These are phyloP conservation scores for Silene latifolia DNA, from an alignment of 148 eudicot genomes.

Conservation along the genomic window DNA sequence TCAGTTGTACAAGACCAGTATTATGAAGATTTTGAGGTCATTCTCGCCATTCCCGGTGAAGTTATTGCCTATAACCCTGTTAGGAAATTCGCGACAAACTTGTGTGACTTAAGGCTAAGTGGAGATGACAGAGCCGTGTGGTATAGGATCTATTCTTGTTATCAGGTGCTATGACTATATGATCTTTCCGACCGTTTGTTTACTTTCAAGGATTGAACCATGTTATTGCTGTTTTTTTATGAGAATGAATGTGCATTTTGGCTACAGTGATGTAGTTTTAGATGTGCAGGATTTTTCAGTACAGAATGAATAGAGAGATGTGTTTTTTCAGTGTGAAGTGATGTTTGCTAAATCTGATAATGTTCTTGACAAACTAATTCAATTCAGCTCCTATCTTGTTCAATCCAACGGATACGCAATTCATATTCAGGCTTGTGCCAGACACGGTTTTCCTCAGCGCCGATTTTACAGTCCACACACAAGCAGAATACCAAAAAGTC, in stretches of 20 bases:
- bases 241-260: too few species aligned
- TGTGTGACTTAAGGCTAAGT: conserved; percentile 16
- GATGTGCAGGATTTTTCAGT: too few species aligned
- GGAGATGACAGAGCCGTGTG: conserved; percentile 22
- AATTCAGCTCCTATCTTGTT: too few species aligned
- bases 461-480: too few species aligned
- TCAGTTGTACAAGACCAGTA: conserved; percentile 7
- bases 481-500: too few species aligned
- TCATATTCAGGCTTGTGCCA: background rate
- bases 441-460: background rate
- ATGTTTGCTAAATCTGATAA: background rate
- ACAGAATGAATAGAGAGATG: too few species aligned
- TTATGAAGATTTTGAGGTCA: conserved; percentile 21
- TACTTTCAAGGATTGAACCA: background rate
- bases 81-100: conserved; percentile 13
- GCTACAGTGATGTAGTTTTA: too few species aligned
- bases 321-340: background rate
- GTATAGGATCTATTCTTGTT: conserved; percentile 23
- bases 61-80: conserved; percentile 18
- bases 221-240: background rate
- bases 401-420: too few species aligned
- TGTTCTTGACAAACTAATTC: too few species aligned
- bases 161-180: conserved; percentile 7
- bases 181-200: background rate
- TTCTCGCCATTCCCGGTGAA: conserved; percentile 28